Evolutionary conservation across 441 rosid species (phyloP), one percentile per base, ranked within the genome.

Genomic region (Lepidium campestre): DNA sequence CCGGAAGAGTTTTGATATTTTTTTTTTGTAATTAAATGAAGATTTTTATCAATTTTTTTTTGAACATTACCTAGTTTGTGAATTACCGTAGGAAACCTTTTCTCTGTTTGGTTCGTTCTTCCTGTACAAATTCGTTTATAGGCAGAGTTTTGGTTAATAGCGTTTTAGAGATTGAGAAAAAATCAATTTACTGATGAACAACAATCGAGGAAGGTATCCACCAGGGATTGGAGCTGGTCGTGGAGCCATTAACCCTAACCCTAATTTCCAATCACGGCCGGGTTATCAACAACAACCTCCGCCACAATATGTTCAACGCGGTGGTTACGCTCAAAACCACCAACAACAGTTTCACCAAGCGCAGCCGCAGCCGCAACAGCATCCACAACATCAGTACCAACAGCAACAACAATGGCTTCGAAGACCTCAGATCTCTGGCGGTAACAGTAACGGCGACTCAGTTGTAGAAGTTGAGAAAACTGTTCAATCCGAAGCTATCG

Each of bases 401-500:
- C 91, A 89, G 1, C 76, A 81, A 1, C 86, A 80, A 1, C 86
- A 82, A 7, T 94, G 97, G 99, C 82, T 88, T 58, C 83, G 94
- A 76, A 82, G 97, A 77, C 74, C 57, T 41, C 89, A 84, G 76
- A 75, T 89, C 72, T 68, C 84, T 3, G 55, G 36, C n/a, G 57
- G 62, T 59, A 65, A 50, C 42, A 72, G 52, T 36, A 65, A 57
- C 57, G 62, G 61, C 0, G 63, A 79, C 41, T 71, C 84, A 7
- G 67, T 83, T 5, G 98, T 79, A 17, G 93, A 91, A 83, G 96
- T 86, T 42, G 97, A 89, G 77, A 94, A 94, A 85, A 86, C 94
- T 17, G 94, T 89, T 46, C 94, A 86, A 75, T 84, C 99, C 1
- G 97, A 91, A 82, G 91, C 93, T 23, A 71, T 81, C 41, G 96